A percentile compares a stretch with the other conserved stretches of the same genome.
Conservation (phyloP, 2,329 filamentous ascomycete species). For the Pseudocercospora musae region DNA sequence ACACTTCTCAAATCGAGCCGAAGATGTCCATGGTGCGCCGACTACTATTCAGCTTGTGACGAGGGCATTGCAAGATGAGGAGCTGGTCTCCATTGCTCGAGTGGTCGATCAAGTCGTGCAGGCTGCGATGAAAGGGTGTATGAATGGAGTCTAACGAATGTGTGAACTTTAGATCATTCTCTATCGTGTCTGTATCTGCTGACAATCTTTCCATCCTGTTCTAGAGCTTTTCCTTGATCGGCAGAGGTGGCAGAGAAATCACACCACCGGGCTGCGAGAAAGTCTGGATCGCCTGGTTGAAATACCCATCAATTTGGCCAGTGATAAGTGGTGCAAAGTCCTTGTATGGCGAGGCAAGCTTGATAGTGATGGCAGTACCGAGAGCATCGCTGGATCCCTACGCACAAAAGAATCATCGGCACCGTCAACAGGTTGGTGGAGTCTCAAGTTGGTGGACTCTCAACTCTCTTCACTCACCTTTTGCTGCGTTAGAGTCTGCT, state of each 20-base stretch:
- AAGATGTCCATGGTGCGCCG: slow-evolving; percentile 17
- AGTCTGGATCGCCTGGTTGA: slow-evolving; percentile 12
- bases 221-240: slow-evolving; percentile 3
- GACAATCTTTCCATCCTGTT: not conserved
- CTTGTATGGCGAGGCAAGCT: slow-evolving; percentile 11
- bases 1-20: slow-evolving; percentile 7
- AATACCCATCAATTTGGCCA: slow-evolving; percentile 14
- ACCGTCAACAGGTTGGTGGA: too few relatives aligned
- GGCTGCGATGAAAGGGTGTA: not conserved
- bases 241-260: slow-evolving; percentile 12
- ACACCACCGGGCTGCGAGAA: slow-evolving; percentile 12
- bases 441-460: too few relatives aligned
- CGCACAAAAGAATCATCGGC: not conserved
- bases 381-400: slow-evolving; percentile 2
- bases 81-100: slow-evolving; percentile 12
- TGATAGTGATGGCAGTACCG: slow-evolving; percentile 14
- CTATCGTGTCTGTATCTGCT: not conserved
- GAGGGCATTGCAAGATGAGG: slow-evolving; percentile 15
- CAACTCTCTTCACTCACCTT: not conserved
- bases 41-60: slow-evolving; percentile 18
- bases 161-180: not conserved
- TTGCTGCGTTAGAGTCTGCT: slow-evolving; percentile 11
- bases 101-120: slow-evolving; percentile 13
- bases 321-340: slow-evolving; percentile 12
- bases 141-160: not conserved